Evolutionary conservation across 1,284 basidiomycete genomes (phyloP).

Genomic region (Amylostereum chailletii): DNA sequence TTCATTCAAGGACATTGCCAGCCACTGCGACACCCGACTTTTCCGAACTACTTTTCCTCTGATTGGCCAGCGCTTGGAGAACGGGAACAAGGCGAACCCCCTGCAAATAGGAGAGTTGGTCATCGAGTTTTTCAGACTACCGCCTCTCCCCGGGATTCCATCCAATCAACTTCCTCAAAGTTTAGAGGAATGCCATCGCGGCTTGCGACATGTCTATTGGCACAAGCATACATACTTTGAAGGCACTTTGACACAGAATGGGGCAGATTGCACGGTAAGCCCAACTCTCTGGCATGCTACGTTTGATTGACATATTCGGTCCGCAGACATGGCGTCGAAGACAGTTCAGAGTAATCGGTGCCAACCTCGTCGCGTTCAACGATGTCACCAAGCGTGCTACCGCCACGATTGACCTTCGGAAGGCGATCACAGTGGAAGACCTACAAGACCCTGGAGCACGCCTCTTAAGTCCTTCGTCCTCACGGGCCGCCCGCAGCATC

Average conservation of each 20-base stretch:
- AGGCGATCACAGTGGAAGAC: constrained; percentile 74
- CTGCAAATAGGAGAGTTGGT: constrained; percentile 73
- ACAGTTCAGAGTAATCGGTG: constrained; percentile 80
- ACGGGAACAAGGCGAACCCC: constrained; percentile 45
- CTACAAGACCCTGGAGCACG: constrained; percentile 47
- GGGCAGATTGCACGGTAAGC: constrained; percentile 88
- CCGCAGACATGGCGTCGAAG: constrained; percentile 81
- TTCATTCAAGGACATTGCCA: constrained; percentile 77
- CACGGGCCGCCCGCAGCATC: constrained; percentile 26
- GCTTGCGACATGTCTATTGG: constrained; percentile 83
- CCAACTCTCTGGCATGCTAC: constrained; percentile 7
- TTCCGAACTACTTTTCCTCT: constrained; percentile 82
- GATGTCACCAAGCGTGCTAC: constrained; percentile 91
- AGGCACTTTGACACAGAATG: constrained; percentile 89
- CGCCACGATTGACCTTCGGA: constrained; percentile 85
- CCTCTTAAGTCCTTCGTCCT: constrained; percentile 35
- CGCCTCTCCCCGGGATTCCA: constrained; percentile 77
- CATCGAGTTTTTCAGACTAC: constrained; percentile 84
- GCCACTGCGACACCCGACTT: constrained; percentile 72
- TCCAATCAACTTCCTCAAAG: constrained; percentile 79
- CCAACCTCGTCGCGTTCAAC: constrained; percentile 84
- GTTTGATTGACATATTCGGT: background rate
- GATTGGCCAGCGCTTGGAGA: constrained; percentile 64
- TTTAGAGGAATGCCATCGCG: constrained; percentile 87
- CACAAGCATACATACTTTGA: constrained; percentile 88